Base-by-base conservation (phyloP, 495 filamentous ascomycete species). In the Cairneyella variabilis region DNA sequence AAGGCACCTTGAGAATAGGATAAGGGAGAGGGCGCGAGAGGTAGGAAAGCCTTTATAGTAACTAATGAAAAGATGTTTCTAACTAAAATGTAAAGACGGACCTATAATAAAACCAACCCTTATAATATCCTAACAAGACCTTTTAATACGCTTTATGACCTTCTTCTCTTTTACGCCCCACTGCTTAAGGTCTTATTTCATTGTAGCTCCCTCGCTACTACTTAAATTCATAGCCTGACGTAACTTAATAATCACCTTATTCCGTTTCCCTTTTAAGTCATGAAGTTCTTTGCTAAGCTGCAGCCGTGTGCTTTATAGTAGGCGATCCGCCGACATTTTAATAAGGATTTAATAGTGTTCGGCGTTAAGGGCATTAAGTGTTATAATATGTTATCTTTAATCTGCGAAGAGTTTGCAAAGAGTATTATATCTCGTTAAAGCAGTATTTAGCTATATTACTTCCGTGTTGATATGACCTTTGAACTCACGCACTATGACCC, bases 101-200 rank as follows among this genome's bases (percentile, higher is more conserved):
- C n/a, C n/a, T n/a, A n/a, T n/a, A n/a, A n/a, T n/a, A n/a, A n/a
- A n/a, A n/a, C n/a, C n/a, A n/a, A n/a, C n/a, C n/a, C n/a, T n/a
- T n/a, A n/a, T n/a, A n/a, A n/a, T 44, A 18, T 44, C 12, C 40
- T 44, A 4, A 8, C 8, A 18, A 7, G 40, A 44, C 20, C 8
- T 44, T 25, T 44, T 18, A 44, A 44, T 44, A 44, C 6, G 40
- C 8, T 44, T 7, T 18, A 18, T 44, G 8, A 44, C 40, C 7
- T 44, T 44, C 7, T 44, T n/a, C n/a, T n/a, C 40, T 44, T 44
- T 44, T 44, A 44, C 40, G 8, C 21, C 40, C 40, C n/a, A n/a
- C n/a, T 44, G 7, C 40, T 44, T 18, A 7, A 44, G 40, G 40
- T 44, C 40, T 44, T 44, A 18, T 44, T 44, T 9, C 40, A 44